Conservation (phyloP, 306 rosid species). For the Hippophae gyantsensis region DNA sequence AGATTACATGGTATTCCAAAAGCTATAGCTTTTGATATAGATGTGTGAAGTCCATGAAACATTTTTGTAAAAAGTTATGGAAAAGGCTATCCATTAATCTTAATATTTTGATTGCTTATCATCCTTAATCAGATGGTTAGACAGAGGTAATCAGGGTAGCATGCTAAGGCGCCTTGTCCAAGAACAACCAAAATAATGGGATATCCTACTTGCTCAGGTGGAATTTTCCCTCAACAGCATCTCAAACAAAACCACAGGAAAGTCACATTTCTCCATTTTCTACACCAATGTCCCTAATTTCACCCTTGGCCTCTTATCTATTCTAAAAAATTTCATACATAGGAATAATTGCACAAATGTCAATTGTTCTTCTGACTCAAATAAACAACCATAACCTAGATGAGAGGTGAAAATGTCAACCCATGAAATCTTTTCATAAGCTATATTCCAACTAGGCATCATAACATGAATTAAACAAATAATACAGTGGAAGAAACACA, state of each 20-base stretch:
- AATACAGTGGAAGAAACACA: no score
- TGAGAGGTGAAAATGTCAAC: not conserved
- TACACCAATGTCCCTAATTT: not conserved
- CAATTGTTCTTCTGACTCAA: no score
- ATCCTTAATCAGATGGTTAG: not conserved
- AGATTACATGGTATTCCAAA: no score
- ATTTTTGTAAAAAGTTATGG: no score
- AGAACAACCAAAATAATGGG: not conserved
- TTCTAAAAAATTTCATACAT: not conserved
- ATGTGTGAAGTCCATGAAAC: no score
- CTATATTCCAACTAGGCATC: no score
- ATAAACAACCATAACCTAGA: not conserved
- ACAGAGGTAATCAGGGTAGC: not conserved
- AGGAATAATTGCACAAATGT: no score
- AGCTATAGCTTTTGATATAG: no score
- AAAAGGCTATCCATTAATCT: no score
- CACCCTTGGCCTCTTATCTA: not conserved
- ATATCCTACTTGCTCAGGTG: not conserved
- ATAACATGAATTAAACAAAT: no score
- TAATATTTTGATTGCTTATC: no score
- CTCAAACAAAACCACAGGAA: not conserved
- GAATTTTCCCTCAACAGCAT: not conserved
- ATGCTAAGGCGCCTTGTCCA: not conserved
- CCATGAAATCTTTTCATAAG: no score
- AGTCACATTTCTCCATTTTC: not conserved